Evolutionary conservation across 202 grass and related monocot genomes (phyloP).

Genomic region (Musa balbisiana): DNA sequence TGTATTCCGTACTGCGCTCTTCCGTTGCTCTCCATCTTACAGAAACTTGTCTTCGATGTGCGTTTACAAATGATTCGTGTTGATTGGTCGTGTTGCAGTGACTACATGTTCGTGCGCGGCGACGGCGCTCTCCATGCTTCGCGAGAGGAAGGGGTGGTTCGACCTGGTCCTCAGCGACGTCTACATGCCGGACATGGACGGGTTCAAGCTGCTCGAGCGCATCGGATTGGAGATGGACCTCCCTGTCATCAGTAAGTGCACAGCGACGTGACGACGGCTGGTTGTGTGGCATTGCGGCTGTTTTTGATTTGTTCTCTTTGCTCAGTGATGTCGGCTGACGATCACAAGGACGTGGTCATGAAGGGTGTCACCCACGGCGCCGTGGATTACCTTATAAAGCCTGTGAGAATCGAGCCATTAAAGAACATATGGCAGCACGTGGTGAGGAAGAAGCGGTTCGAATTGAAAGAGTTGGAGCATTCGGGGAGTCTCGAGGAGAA

Average conservation of each 20-base stretch:
- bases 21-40: not conserved
- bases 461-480: not conserved
- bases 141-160: not conserved
- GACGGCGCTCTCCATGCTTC: not conserved
- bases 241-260: conserved; percentile 9
- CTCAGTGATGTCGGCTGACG: conserved; percentile 4
- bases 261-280: no score
- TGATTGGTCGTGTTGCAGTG: not conserved
- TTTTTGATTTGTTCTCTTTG: not conserved
- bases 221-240: conserved; percentile 13
- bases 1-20: not conserved
- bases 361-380: conserved; percentile 1
- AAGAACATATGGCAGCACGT: conserved; percentile 7
- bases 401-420: not conserved
- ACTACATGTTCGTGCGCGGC: not conserved
- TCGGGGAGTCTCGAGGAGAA: not conserved
- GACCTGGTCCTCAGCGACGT: conserved; percentile 12
- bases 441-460: not conserved
- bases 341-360: not conserved
- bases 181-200: conserved; percentile 9
- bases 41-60: not conserved
- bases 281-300: not conserved
- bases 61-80: not conserved
- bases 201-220: conserved; percentile 6
- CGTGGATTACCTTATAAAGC: conserved; percentile 1